A percentile compares a stretch with the other conserved stretches of the same genome.
These are phyloP conservation scores for Fusarium temperatum DNA, from an alignment of 2,329 filamentous ascomycete species.

Conservation along the genomic window DNA sequence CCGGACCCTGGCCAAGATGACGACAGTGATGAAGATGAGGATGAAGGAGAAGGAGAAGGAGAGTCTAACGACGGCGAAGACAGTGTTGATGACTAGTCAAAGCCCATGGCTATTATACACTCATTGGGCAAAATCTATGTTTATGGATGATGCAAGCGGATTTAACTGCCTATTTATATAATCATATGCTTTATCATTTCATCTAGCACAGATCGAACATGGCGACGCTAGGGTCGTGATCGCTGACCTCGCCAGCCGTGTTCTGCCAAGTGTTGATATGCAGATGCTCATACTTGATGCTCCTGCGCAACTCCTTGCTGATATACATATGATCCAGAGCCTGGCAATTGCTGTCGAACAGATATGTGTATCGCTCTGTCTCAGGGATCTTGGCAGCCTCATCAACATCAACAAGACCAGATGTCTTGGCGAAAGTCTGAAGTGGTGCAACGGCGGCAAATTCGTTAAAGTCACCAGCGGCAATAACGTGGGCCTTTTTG, in stretches of 20 bases:
- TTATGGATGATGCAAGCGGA: background rate
- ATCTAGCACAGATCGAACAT: constrained; percentile 66
- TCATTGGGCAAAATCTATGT: background rate
- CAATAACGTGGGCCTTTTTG: constrained; percentile 64
- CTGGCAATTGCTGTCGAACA: constrained; percentile 75
- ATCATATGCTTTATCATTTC: background rate
- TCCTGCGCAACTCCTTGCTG: constrained; percentile 59
- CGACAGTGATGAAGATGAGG: constrained; percentile 51
- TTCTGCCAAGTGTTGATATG: constrained; percentile 76
- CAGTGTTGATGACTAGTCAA: constrained; percentile 13
- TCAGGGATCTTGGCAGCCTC: constrained; percentile 61
- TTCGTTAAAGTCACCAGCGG: constrained; percentile 78
- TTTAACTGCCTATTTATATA: constrained; percentile 7
- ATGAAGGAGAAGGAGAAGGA: constrained; percentile 42
- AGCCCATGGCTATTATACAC: background rate
- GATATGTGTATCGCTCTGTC: constrained; percentile 74
- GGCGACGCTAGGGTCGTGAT: constrained; percentile 76
- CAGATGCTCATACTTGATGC: constrained; percentile 68
- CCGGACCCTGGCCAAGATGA: constrained; percentile 66
- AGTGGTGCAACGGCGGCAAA: constrained; percentile 71
- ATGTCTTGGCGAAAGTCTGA: constrained; percentile 60
- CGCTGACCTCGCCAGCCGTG: constrained; percentile 65
- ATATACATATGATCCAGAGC: constrained; percentile 77
- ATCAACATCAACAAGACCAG: constrained; percentile 69
- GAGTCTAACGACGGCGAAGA: constrained; percentile 7